Base-by-base conservation (phyloP, 2,329 filamentous ascomycete genomes). In the Chaetoscypha palmicola region DNA sequence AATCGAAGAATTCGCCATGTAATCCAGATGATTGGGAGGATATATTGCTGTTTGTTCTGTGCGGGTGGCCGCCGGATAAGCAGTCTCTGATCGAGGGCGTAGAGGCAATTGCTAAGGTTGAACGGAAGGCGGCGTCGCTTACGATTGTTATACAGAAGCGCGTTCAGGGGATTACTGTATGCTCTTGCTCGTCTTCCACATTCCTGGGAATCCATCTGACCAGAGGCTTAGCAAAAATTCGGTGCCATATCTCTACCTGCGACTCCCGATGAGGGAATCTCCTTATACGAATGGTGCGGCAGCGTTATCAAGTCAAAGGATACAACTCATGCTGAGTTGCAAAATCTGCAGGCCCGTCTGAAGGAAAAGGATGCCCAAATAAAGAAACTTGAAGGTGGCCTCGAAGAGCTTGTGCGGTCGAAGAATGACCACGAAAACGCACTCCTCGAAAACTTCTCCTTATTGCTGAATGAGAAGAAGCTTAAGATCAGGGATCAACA, bases 401-500 rank as follows among this genome's bases (percentile, higher is more conserved):
- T 89, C 1, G 73, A 82, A 3, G 80, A 86, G 54, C 71, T 90
- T 12, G 70, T 81, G 36, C 69, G 70, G 42, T 70, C 77, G 11
- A 89, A 89, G 59, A 70, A 76, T 36, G 74, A 77, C 14, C 74
- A 86, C 49, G 84, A 90, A 62, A 71, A 72, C 1, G 71, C 73
- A 14, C 65, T 90, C 44, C 64, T 90, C 1, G 74, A 76, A 48
- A 87, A 86, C 59, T 87, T 87, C 54, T 73, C 77, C 43, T 69
- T 76, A 43, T 67, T 91, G 2, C 66, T 90, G 1, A 90, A 90
- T 54, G 77, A 83, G 61, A 91, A 91, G 67, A 90, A 90, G 63
- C 68, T 81, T 41, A 89, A 86, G 64, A 89, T 90, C 38, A 68
- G 85, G 33, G 76, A 88, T 55, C 83, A 88, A 63, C 79, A 84